A percentile compares a stretch with the other conserved stretches of the same genome.
Evolutionary conservation across 305 asterid species (phyloP).

Genomic region (Lippia alba): DNA sequence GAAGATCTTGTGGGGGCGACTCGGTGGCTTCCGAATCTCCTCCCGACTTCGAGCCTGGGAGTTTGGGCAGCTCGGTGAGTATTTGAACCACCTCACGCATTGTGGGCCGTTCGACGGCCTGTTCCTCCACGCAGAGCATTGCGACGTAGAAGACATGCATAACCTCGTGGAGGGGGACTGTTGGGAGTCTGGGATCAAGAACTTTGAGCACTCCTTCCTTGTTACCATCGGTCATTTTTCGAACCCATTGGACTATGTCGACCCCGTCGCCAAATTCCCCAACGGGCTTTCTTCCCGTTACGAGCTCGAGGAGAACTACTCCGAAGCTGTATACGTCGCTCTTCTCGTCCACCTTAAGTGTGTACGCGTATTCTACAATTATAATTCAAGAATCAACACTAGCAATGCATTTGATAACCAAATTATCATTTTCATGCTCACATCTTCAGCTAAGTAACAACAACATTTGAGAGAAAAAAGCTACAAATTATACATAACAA

Average conservation of each 20-base stretch:
- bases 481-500: too few relatives aligned
- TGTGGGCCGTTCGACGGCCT: conserved; percentile 81
- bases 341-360: conserved; percentile 80
- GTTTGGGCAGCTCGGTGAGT: conserved; percentile 66
- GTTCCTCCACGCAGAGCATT: conserved; percentile 83
- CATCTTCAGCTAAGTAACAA: background rate
- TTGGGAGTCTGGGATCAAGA: conserved; percentile 73
- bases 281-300: conserved; percentile 73
- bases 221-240: conserved; percentile 70
- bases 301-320: conserved; percentile 72
- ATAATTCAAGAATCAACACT: background rate
- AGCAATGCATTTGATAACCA: too few relatives aligned
- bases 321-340: conserved; percentile 89
- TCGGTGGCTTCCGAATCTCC: conserved; percentile 41
- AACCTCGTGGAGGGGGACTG: conserved; percentile 74
- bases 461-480: too few relatives aligned
- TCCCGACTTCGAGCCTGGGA: conserved; percentile 42
- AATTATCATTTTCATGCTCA: conserved; percentile 20
- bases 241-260: conserved; percentile 81
- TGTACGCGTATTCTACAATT: conserved; percentile 74
- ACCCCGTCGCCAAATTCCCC: conserved; percentile 89
- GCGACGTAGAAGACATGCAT: conserved; percentile 80
- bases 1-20: conserved; percentile 48
- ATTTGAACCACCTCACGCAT: conserved; percentile 90
- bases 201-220: conserved; percentile 68